Percentiles rank a stretch among this genome's conserved stretches.
Evolutionary conservation across 192 early-diverging fungal species (phyloP).

Genomic region (Entophlyctis helioformis): DNA sequence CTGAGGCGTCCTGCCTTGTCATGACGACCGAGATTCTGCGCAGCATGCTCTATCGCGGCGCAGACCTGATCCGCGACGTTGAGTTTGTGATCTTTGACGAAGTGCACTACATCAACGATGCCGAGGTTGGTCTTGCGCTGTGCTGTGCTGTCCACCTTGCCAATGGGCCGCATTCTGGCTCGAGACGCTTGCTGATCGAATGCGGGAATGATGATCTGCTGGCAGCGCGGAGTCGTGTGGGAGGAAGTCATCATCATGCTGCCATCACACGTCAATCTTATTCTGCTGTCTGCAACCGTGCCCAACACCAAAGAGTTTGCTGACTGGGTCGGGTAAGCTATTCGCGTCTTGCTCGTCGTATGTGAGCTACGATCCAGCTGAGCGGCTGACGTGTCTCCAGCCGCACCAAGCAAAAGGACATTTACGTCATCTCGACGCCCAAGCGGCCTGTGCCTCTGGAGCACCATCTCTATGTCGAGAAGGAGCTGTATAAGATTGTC

Average conservation of each 20-base stretch:
- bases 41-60: slow-evolving; percentile 94
- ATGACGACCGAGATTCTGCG: slow-evolving; percentile 99
- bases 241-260: slow-evolving; percentile 99
- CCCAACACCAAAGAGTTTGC: slow-evolving; percentile 98
- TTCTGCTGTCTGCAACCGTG: slow-evolving; percentile 91
- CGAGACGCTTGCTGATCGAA: too few species aligned
- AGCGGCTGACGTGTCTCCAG: slow-evolving; percentile 21
- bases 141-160: too few species aligned
- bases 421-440: slow-evolving; percentile 91
- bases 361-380: too few species aligned
- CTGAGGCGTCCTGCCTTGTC: slow-evolving; percentile 92
- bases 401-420: slow-evolving; percentile 92
- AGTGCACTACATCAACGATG: slow-evolving; percentile 94
- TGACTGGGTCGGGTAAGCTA: slow-evolving; percentile 86
- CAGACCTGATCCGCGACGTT: slow-evolving; percentile 91
- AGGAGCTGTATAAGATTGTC: slow-evolving; percentile 83
- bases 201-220: neutral
- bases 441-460: slow-evolving; percentile 92
- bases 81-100: slow-evolving; percentile 99
- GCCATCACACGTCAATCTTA: slow-evolving; percentile 86
- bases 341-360: neutral
- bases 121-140: slow-evolving; percentile 42
- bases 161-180: too few species aligned
- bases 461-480: slow-evolving; percentile 80
- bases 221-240: slow-evolving; percentile 90